These are phyloP conservation scores for Erysimum cheiranthoides DNA, from an alignment of 345 rosid genomes.

Conservation along the genomic window DNA sequence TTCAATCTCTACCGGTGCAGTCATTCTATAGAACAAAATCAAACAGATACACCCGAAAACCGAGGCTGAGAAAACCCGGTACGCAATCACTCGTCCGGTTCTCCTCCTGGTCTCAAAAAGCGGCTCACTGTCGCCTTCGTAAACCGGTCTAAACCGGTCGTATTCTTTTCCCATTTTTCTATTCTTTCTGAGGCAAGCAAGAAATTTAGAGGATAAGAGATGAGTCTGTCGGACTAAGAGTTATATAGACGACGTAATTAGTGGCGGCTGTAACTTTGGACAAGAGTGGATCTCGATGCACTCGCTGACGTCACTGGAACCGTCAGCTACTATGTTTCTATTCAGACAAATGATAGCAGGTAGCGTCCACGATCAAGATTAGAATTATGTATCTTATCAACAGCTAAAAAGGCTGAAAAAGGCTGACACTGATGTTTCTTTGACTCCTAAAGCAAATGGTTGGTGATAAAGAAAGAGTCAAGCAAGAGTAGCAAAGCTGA, in stretches of 20 bases:
- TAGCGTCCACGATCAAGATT: not conserved
- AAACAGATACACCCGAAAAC: slow-evolving; percentile 46
- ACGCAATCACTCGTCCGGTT: slow-evolving; percentile 41
- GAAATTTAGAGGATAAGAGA: not conserved
- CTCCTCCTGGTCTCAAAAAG: slow-evolving; percentile 35
- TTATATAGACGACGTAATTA: not conserved
- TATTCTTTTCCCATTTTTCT: slow-evolving; percentile 16
- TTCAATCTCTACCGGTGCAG: slow-evolving; percentile 39
- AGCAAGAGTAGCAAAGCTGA: not conserved
- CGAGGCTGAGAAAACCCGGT: slow-evolving; percentile 44
- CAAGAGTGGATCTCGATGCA: slow-evolving; percentile 5
- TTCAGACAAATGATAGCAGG: not conserved
- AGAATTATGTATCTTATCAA: not conserved
- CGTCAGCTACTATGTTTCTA: slow-evolving; percentile 17
- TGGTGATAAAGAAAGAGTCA: not conserved
- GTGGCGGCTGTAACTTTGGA: slow-evolving; percentile 17
- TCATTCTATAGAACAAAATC: slow-evolving; percentile 50
- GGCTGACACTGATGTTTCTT: not conserved
- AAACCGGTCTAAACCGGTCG: slow-evolving; percentile 28
- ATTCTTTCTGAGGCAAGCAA: not conserved
- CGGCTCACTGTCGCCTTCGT: slow-evolving; percentile 29
- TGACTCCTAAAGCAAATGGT: not conserved
- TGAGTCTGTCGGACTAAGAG: not conserved
- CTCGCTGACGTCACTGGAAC: slow-evolving; percentile 22
- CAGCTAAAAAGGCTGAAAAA: not conserved